Evolutionary conservation across 768 basidiomycete species (phyloP).

Genomic region (Rhizopogon sp.): DNA sequence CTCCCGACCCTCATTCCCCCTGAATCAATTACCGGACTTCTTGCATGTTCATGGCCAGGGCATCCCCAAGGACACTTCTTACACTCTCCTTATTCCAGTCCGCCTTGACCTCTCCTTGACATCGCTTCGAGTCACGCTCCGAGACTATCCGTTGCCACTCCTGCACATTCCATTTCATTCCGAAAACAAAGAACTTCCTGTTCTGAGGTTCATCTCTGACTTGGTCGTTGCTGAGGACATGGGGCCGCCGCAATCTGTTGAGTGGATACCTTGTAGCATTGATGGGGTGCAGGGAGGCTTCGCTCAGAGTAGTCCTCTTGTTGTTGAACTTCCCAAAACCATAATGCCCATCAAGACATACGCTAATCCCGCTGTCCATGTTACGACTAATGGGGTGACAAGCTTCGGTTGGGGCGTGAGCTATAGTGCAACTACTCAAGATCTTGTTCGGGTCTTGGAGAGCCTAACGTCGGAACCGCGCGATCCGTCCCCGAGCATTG

Average conservation of each 20-base stretch:
- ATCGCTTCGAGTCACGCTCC: slow-evolving; percentile 56
- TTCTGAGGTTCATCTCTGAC: slow-evolving; percentile 68
- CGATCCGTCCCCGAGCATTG: slow-evolving; percentile 78
- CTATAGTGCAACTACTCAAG: slow-evolving; percentile 81
- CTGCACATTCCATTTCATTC: slow-evolving; percentile 59
- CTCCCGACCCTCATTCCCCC: slow-evolving; percentile 54
- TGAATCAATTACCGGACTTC: slow-evolving; percentile 53
- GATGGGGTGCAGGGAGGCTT: slow-evolving; percentile 50
- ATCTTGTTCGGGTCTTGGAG: slow-evolving; percentile 79
- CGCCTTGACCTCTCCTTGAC: slow-evolving; percentile 67
- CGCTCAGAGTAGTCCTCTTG: slow-evolving; percentile 47
- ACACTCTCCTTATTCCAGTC: slow-evolving; percentile 78
- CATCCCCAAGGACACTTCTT: slow-evolving; percentile 64
- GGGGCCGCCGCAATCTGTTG: slow-evolving; percentile 58
- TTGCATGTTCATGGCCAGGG: slow-evolving; percentile 62
- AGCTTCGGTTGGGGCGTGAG: slow-evolving; percentile 88
- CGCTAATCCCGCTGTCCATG: slow-evolving; percentile 64
- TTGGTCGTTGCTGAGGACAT: slow-evolving; percentile 87
- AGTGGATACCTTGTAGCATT: slow-evolving; percentile 69
- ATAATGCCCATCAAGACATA: slow-evolving; percentile 96
- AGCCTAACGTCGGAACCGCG: slow-evolving; percentile 70
- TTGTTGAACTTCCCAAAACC: slow-evolving; percentile 75
- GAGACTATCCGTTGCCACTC: slow-evolving; percentile 88
- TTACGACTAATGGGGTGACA: slow-evolving; percentile 61
- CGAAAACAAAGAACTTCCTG: slow-evolving; percentile 28